Evolutionary conservation across 805 yeast genomes (phyloP).

Genomic region (Metschnikowia dekortorum): DNA sequence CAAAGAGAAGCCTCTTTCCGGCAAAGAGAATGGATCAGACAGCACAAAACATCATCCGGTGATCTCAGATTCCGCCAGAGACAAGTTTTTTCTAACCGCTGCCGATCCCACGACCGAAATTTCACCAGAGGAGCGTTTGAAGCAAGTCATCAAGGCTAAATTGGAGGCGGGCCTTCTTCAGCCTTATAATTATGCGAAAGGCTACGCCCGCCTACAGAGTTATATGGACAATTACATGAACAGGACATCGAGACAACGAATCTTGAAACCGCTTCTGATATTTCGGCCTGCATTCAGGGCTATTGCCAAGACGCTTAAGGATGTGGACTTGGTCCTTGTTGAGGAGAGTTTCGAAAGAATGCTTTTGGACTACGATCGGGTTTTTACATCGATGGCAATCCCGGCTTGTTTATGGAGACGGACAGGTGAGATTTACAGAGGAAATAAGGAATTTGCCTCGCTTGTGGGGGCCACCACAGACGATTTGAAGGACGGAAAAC

Average conservation of each 20-base stretch:
- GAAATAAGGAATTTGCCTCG: slow-evolving; percentile 93
- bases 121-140: slow-evolving; percentile 88
- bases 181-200: slow-evolving; percentile 92
- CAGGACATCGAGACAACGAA: slow-evolving; percentile 73
- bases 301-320: slow-evolving; percentile 83
- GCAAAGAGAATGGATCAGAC: background rate
- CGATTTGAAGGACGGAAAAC: slow-evolving; percentile 84
- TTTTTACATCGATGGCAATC: slow-evolving; percentile 94
- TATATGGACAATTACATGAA: slow-evolving; percentile 95
- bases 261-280: slow-evolving; percentile 76
- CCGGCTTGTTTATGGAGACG: slow-evolving; percentile 98
- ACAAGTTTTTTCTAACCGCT: slow-evolving; percentile 90
- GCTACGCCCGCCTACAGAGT: slow-evolving; percentile 81
- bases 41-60: slow-evolving; percentile 30
- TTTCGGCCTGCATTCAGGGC: slow-evolving; percentile 93
- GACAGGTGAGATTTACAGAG: slow-evolving; percentile 93
- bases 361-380: slow-evolving; percentile 89
- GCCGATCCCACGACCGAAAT: slow-evolving; percentile 95
- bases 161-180: slow-evolving; percentile 87
- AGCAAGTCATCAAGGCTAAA: slow-evolving; percentile 91
- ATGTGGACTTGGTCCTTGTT: slow-evolving; percentile 84
- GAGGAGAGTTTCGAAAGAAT: slow-evolving; percentile 93
- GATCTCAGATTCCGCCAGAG: slow-evolving; percentile 75
- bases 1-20: background rate
- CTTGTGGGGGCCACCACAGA: slow-evolving; percentile 86